Conservation (phyloP, 129 eudicot species). For the Helianthus tuberosus region DNA sequence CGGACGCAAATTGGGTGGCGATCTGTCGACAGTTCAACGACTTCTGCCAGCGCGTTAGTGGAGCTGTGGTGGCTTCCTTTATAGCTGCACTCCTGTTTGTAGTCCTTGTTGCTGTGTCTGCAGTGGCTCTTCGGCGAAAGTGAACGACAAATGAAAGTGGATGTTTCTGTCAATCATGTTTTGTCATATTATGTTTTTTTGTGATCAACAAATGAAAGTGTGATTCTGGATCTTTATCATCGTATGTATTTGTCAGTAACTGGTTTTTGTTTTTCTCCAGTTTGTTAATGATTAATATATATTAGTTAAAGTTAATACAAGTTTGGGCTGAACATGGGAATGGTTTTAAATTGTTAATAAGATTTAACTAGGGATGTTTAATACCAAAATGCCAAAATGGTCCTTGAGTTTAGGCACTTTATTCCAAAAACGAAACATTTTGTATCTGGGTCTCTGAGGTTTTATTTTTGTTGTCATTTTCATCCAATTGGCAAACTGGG, state of each 20-base stretch:
- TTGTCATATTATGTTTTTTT: neutral
- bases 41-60: conserved; percentile 73
- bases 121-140: conserved; percentile 54
- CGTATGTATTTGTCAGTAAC: neutral
- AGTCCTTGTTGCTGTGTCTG: conserved; percentile 66
- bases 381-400: too few species aligned
- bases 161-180: neutral
- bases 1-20: conserved; percentile 66
- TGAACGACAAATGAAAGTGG: conserved; percentile 22
- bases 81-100: conserved; percentile 59
- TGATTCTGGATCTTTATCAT: conserved; percentile 17
- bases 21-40: conserved; percentile 73
- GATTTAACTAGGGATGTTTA: too few species aligned
- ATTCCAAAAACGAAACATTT: too few species aligned
- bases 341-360: too few species aligned
- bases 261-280: too few species aligned
- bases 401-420: too few species aligned
- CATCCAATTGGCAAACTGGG: too few species aligned
- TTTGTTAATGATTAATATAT: too few species aligned
- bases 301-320: too few species aligned
- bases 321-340: too few species aligned
- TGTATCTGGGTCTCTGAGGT: too few species aligned
- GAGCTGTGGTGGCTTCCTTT: conserved; percentile 85
- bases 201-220: conserved; percentile 12
- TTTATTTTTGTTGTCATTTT: too few species aligned